Conservation (phyloP, 495 filamentous ascomycete genomes). For the Cetradonia linearis region DNA sequence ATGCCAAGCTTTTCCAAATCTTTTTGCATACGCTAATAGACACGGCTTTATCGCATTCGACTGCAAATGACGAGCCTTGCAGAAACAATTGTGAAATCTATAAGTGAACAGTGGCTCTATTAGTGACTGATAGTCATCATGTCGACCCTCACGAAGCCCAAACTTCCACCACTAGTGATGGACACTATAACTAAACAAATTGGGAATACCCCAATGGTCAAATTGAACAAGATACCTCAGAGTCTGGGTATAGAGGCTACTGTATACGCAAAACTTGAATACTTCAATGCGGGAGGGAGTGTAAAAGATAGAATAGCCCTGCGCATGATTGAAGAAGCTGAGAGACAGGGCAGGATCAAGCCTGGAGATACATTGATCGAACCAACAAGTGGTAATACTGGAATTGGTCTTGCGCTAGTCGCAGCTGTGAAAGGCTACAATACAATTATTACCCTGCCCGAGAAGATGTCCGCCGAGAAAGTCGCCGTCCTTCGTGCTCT, state of each 20-base stretch:
- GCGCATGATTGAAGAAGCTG: slow-evolving; percentile 96
- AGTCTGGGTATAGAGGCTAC: slow-evolving; percentile 78
- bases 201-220: slow-evolving; percentile 89
- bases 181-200: slow-evolving; percentile 59
- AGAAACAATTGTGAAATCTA: neutral
- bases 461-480: slow-evolving; percentile 99
- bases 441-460: slow-evolving; percentile 94
- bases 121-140: slow-evolving; percentile 26
- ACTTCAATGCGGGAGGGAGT: slow-evolving; percentile 95
- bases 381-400: slow-evolving; percentile 95
- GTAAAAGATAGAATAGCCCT: slow-evolving; percentile 96
- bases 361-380: slow-evolving; percentile 96
- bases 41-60: neutral
- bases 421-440: slow-evolving; percentile 92
- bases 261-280: slow-evolving; percentile 90
- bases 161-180: slow-evolving; percentile 47
- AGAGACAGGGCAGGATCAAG: slow-evolving; percentile 83
- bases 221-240: slow-evolving; percentile 82
- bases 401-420: slow-evolving; percentile 89
- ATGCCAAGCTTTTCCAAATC: too few species aligned
- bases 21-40: too few species aligned
- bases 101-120: neutral
- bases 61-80: neutral
- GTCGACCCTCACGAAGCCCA: slow-evolving; percentile 41
- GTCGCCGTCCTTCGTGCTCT: slow-evolving; percentile 86